These are phyloP conservation scores for Lumnitzera littorea DNA, from an alignment of 345 rosid species.

Conservation along the genomic window DNA sequence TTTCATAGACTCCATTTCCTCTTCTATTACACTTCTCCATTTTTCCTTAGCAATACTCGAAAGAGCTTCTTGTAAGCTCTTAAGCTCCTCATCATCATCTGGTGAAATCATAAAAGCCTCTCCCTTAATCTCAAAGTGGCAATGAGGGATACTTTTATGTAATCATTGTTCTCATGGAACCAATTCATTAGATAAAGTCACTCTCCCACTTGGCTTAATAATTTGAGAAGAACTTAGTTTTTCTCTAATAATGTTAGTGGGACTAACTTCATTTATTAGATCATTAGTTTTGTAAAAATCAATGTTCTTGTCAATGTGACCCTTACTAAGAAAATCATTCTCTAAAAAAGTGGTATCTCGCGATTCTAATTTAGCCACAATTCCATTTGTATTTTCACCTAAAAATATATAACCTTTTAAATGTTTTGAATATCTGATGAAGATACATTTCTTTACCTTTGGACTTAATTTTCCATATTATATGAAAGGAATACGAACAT, in stretches of 20 bases:
- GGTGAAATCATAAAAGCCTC: neutral
- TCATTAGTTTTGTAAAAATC: neutral
- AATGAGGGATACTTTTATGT: neutral
- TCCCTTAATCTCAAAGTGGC: neutral
- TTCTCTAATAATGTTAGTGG: too few species aligned
- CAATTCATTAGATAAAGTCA: neutral
- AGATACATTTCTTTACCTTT: constrained; percentile 7
- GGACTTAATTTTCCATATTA: neutral
- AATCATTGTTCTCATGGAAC: neutral
- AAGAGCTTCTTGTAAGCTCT: neutral
- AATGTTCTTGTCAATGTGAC: neutral
- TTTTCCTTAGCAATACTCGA: neutral
- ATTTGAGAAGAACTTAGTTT: too few species aligned
- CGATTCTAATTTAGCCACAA: neutral
- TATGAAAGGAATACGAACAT: too few species aligned
- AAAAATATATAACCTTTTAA: constrained; percentile 8
- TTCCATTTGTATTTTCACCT: constrained; percentile 1
- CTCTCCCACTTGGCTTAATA: too few species aligned
- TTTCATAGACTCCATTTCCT: constrained; percentile 8
- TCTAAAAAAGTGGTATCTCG: constrained; percentile 3
- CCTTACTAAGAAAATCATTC: constrained; percentile 2
- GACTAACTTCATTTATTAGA: neutral
- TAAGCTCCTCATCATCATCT: constrained; percentile 1
- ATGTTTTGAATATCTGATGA: constrained; percentile 5
- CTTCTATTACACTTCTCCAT: neutral